These are phyloP conservation scores for Tricholoma flavovirens DNA, from an alignment of 768 basidiomycete genomes.

Conservation along the genomic window DNA sequence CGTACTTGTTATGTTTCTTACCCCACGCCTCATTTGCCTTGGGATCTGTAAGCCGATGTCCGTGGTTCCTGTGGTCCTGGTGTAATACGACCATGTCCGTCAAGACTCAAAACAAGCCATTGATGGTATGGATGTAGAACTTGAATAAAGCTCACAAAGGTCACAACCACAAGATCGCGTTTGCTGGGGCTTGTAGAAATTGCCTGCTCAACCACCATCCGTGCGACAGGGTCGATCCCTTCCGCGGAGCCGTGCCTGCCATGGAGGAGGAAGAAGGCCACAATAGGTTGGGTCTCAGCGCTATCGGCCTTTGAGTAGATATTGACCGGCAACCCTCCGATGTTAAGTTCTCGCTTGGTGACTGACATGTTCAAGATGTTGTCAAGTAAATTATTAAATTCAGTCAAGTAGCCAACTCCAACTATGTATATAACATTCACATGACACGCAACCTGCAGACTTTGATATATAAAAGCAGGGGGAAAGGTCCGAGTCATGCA, in stretches of 20 bases:
- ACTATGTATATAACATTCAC: background rate
- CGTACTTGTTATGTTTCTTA: constrained; percentile 14
- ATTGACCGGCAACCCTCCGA: constrained; percentile 34
- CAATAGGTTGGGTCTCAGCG: constrained; percentile 14
- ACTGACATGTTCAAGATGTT: background rate
- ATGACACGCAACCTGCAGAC: background rate
- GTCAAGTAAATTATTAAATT: too few species aligned
- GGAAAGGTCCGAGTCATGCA: background rate
- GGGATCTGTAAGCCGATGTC: constrained; percentile 27
- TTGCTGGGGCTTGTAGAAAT: background rate
- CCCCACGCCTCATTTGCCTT: constrained; percentile 34
- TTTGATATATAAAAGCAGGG: background rate
- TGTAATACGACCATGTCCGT: background rate
- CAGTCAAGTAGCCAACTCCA: background rate
- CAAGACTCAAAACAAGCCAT: background rate
- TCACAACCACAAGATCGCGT: constrained; percentile 29
- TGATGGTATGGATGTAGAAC: background rate
- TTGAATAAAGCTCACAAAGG: constrained; percentile 31
- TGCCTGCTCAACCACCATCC: constrained; percentile 18
- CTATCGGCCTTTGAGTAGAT: constrained; percentile 21
- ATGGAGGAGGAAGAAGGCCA: constrained; percentile 39
- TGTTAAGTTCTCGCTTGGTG: constrained; percentile 19
- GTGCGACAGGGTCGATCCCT: constrained; percentile 22
- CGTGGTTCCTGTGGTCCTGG: constrained; percentile 46
- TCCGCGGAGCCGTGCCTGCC: constrained; percentile 31